Conservation (phyloP, 2,329 filamentous ascomycete genomes). For the Sordariomycetes sp. region DNA sequence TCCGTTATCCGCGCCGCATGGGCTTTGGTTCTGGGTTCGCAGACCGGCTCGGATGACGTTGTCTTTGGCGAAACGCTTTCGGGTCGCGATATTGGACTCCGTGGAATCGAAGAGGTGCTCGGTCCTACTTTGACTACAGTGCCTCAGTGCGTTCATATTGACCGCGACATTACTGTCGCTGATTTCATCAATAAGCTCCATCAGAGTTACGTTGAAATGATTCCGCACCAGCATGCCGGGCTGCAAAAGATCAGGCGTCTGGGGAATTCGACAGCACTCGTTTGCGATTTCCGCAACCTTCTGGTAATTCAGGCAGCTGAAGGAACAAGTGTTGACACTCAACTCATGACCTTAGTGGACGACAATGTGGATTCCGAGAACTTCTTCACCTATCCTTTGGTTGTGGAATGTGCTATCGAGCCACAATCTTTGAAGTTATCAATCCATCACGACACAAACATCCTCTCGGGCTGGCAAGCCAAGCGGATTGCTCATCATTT, state of each 20-base stretch:
- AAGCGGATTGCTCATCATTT: conserved; percentile 9
- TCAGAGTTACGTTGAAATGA: conserved; percentile 2
- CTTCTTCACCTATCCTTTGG: conserved; percentile 15
- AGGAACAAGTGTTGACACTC: neutral
- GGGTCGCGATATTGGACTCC: conserved; percentile 33
- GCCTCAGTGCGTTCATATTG: neutral
- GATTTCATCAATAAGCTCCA: neutral
- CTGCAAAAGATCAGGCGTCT: conserved; percentile 11
- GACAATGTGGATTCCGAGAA: conserved; percentile 3
- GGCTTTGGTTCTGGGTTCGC: neutral
- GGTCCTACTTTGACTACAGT: conserved; percentile 1
- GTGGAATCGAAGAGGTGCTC: conserved; percentile 36
- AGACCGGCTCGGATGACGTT: conserved; percentile 1
- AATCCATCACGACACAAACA: conserved; percentile 6
- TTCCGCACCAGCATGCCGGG: conserved; percentile 10
- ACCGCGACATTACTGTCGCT: neutral
- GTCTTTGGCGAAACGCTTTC: conserved; percentile 32
- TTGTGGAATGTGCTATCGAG: conserved; percentile 11
- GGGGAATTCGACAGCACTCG: conserved; percentile 3
- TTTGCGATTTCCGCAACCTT: conserved; percentile 10
- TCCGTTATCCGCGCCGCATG: conserved; percentile 9
- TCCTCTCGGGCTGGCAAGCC: conserved; percentile 8
- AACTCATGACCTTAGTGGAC: conserved; percentile 5
- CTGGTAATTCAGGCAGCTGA: conserved; percentile 8
- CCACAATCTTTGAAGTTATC: conserved; percentile 4